A percentile compares a stretch with the other conserved stretches of the same genome.
phyloP scores from a whole-genome alignment of 371 early-diverging fungal species.

The Mucor irregularis region DNA sequence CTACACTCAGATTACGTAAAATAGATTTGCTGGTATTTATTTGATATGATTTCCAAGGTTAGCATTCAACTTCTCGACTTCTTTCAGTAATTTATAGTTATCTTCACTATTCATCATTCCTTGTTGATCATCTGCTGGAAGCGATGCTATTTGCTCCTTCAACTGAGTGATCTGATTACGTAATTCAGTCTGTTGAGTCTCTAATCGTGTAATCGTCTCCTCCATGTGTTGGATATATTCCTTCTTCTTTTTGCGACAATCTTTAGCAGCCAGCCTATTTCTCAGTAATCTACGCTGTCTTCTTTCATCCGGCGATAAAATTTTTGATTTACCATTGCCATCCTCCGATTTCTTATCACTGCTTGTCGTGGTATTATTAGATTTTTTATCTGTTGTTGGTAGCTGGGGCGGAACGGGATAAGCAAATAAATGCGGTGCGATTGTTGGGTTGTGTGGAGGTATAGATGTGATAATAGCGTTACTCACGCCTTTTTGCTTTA shows the following conservation, averaged over 20 bases:
- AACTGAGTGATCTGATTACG: constrained; percentile 65
- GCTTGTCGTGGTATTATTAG: not conserved
- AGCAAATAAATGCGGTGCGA: not conserved
- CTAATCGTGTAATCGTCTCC: constrained; percentile 57
- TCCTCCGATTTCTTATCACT: not conserved
- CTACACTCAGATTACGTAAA: not conserved
- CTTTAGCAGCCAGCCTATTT: constrained; percentile 79
- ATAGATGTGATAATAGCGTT: constrained; percentile 1
- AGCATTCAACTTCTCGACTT: constrained; percentile 67
- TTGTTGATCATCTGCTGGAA: constrained; percentile 40
- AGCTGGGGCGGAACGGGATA: too few relatives aligned
- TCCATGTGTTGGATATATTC: constrained; percentile 71
- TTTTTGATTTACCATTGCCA: not conserved
- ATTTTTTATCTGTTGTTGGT: not conserved
- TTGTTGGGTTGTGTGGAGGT: not conserved
- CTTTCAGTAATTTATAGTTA: constrained; percentile 54
- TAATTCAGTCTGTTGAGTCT: constrained; percentile 62
- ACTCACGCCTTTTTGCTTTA: constrained; percentile 1
- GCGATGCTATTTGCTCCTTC: constrained; percentile 2
- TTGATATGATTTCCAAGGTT: constrained; percentile 50
- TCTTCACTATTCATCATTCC: constrained; percentile 32
- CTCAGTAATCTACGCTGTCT: constrained; percentile 72
- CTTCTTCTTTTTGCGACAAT: constrained; percentile 84
- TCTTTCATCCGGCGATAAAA: constrained; percentile 60
- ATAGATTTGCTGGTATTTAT: not conserved